Percentiles rank a stretch among this genome's conserved stretches.
Conservation (phyloP, 257 asterid species). For the Solanum paucissectum region DNA sequence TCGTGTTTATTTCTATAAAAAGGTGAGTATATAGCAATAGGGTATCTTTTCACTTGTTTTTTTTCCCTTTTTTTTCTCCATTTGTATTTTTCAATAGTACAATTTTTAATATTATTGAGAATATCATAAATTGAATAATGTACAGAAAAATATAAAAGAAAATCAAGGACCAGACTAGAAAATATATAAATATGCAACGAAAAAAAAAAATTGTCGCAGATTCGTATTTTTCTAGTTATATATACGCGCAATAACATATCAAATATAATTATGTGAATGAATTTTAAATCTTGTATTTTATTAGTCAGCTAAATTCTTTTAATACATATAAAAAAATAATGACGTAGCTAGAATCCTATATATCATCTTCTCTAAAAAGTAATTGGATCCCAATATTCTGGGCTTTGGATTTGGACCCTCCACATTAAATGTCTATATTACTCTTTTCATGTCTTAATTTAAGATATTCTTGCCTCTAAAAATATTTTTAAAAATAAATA, state of each 20-base stretch:
- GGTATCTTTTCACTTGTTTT: neutral
- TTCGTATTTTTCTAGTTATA: too few relatives aligned
- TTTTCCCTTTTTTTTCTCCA: constrained; percentile 2
- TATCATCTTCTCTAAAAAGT: constrained; percentile 18
- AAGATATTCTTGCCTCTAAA: neutral
- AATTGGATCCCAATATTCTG: neutral
- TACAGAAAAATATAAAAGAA: neutral
- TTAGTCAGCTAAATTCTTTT: neutral
- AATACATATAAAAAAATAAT: neutral
- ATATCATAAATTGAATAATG: neutral
- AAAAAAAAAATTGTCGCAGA: too few relatives aligned
- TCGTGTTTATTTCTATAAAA: constrained; percentile 9
- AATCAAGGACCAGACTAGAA: neutral
- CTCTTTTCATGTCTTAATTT: neutral
- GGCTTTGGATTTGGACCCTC: neutral
- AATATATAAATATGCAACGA: neutral
- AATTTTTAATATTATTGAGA: neutral
- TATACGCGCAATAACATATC: neutral
- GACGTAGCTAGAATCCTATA: neutral
- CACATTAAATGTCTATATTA: neutral
- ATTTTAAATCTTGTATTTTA: neutral
- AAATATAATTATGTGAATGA: neutral
- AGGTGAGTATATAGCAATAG: neutral
- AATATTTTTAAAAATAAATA: neutral
- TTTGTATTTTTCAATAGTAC: neutral